Evolutionary conservation across 306 rosid genomes (phyloP).

Genomic region (Casuarina glauca): DNA sequence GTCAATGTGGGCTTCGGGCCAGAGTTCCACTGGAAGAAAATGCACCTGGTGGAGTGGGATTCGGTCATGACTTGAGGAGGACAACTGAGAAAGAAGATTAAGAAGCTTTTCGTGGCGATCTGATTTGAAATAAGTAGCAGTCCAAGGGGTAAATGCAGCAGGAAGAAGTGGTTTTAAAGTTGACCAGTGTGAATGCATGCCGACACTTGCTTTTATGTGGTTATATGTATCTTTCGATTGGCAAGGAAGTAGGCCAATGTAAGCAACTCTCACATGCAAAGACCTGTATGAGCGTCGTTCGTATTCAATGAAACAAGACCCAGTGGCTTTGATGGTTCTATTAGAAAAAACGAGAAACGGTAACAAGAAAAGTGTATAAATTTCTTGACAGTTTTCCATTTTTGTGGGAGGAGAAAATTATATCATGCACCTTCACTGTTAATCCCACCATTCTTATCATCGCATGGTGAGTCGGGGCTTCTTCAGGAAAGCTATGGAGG

Average conservation of each 20-base stretch:
- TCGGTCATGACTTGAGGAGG: not conserved
- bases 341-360: not conserved
- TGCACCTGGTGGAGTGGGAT: not conserved
- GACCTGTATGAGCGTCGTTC: not conserved
- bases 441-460: no score
- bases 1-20: no score
- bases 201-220: no score
- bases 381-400: no score
- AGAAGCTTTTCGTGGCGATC: not conserved
- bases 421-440: no score
- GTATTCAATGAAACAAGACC: not conserved
- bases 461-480: no score
- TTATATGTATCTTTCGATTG: not conserved
- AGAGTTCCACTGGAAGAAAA: not conserved
- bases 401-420: no score
- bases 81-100: not conserved
- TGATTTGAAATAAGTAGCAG: not conserved
- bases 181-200: no score
- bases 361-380: no score
- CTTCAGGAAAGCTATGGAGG: no score
- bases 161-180: no score
- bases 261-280: no score
- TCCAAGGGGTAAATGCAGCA: not conserved
- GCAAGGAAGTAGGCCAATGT: not conserved
- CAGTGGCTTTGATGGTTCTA: not conserved